Percentiles rank a stretch among this genome's conserved stretches.
These are phyloP conservation scores for Vinca minor DNA, from an alignment of 257 asterid species.

Conservation along the genomic window DNA sequence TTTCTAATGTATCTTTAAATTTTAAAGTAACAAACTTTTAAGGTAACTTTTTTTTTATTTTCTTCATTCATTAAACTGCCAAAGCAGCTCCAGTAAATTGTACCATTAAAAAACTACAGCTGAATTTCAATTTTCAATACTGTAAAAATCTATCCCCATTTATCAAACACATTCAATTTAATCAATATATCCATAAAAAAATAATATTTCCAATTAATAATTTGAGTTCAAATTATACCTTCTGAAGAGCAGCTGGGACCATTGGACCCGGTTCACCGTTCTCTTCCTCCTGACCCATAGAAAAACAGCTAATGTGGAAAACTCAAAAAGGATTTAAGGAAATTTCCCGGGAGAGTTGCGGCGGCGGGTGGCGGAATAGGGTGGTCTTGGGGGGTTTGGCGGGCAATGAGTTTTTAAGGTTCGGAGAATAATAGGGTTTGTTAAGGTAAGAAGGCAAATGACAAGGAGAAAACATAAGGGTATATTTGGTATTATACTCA, in stretches of 20 bases:
- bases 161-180: not conserved
- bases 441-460: too few species aligned
- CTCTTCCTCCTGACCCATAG: conserved; percentile 17
- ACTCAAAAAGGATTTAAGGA: not conserved
- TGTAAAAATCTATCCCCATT: not conserved
- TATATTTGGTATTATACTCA: not conserved
- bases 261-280: not conserved
- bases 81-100: not conserved
- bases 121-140: not conserved
- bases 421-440: too few species aligned
- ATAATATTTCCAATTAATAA: not conserved
- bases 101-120: not conserved
- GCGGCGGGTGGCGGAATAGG: conserved; percentile 5
- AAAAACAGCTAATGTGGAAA: not conserved
- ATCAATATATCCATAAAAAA: not conserved
- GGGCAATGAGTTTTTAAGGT: not conserved
- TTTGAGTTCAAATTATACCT: conserved; percentile 7
- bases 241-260: not conserved
- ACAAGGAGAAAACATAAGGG: not conserved
- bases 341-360: not conserved
- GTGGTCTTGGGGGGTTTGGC: not conserved
- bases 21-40: not conserved
- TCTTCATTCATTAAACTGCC: not conserved
- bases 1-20: not conserved
- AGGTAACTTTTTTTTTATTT: too few species aligned